Evolutionary conservation across 1,284 basidiomycete genomes (phyloP).

Genomic region (Rhodotorula sp.): DNA sequence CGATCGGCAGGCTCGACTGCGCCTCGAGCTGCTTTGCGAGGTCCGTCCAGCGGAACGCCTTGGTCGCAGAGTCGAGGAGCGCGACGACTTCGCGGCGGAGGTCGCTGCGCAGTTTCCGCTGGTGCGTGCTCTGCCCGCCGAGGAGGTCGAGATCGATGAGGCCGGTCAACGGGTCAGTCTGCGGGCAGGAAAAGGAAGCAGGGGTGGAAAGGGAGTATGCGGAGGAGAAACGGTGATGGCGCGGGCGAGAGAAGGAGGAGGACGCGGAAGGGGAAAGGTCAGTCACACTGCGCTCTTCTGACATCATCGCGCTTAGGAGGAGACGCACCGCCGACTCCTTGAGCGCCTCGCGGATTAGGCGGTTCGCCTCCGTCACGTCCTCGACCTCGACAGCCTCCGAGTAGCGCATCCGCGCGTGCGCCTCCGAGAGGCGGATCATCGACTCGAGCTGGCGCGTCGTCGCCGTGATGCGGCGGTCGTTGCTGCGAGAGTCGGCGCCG

Average conservation of each 20-base stretch:
- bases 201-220: neutral
- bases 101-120: constrained; percentile 78
- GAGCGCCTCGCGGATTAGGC: constrained; percentile 93
- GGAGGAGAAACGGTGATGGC: too few species aligned
- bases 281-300: too few species aligned
- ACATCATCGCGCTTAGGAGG: too few species aligned
- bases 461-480: constrained; percentile 93
- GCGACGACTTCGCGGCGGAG: constrained; percentile 72
- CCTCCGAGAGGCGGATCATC: constrained; percentile 97
- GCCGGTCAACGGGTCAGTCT: constrained; percentile 88
- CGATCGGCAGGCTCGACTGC: constrained; percentile 70
- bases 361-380: constrained; percentile 87
- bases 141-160: constrained; percentile 95
- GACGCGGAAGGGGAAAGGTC: too few species aligned
- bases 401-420: constrained; percentile 93
- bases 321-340: constrained; percentile 61
- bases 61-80: constrained; percentile 61
- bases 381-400: constrained; percentile 72
- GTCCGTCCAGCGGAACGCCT: constrained; percentile 77
- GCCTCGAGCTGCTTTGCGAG: constrained; percentile 70
- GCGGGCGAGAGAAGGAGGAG: neutral
- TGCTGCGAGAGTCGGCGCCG: constrained; percentile 80
- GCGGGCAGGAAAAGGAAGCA: neutral
- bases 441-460: constrained; percentile 96
- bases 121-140: constrained; percentile 83